phyloP scores from a whole-genome alignment of 1,284 basidiomycete species.

The Calocybe gambosa region DNA sequence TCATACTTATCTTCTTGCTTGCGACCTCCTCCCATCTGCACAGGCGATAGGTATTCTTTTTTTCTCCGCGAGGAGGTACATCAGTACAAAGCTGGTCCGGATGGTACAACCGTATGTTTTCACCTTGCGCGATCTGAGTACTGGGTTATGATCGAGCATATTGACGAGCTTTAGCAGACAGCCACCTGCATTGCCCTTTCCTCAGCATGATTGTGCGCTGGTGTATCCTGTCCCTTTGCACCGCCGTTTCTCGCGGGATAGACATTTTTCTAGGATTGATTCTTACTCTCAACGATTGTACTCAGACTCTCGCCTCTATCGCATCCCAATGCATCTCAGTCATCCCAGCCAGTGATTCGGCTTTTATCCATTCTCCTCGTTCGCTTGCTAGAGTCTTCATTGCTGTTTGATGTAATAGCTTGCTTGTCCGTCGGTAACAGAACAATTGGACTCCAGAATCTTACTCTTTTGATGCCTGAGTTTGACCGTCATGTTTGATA shows the following conservation, averaged over 20 bases:
- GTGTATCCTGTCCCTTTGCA: not conserved
- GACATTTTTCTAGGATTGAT: not conserved
- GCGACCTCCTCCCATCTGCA: not conserved
- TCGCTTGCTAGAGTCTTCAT: not conserved
- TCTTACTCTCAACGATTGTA: not conserved
- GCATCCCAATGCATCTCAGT: conserved; percentile 17
- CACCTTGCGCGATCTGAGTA: not conserved
- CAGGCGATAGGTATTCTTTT: conserved; percentile 13
- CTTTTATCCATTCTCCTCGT: not conserved
- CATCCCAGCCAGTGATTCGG: conserved; percentile 1
- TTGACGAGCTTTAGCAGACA: not conserved
- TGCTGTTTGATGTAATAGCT: not conserved
- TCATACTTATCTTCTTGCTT: not conserved
- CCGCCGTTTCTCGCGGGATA: not conserved
- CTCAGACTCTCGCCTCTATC: conserved; percentile 11
- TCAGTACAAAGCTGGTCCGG: not conserved
- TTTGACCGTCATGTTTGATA: too few species aligned
- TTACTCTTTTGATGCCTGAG: too few species aligned
- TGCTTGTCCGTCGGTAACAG: too few species aligned
- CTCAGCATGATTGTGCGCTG: not conserved
- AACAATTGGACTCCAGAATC: too few species aligned
- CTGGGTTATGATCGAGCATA: not conserved
- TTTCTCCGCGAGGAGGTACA: conserved; percentile 8
- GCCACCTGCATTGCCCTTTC: not conserved
- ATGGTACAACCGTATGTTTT: conserved; percentile 11